Conservation (phyloP, 2,329 filamentous ascomycete genomes). For the Didymella keratinophila region DNA sequence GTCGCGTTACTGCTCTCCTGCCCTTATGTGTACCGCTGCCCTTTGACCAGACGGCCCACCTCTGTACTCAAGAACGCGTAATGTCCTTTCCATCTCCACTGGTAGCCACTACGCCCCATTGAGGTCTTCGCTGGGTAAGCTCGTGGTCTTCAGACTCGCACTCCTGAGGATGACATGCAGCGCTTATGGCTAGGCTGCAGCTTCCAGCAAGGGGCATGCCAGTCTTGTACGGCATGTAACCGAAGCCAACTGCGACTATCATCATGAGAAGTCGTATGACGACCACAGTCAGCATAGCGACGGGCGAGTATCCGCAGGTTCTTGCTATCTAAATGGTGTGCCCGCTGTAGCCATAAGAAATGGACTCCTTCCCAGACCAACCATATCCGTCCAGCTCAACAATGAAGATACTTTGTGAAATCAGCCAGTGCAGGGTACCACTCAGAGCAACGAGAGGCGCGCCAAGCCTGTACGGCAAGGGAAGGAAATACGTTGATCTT, state of each 20-base stretch:
- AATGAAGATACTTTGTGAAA: slow-evolving; percentile 56
- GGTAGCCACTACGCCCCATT: no score
- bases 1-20: no score
- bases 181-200: slow-evolving; percentile 59
- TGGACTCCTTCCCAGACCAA: background rate
- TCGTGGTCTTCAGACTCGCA: no score
- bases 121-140: no score
- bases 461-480: no score
- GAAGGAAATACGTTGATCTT: no score
- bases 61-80: no score
- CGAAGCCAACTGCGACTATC: slow-evolving; percentile 56
- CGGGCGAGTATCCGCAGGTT: slow-evolving; percentile 35
- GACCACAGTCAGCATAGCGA: slow-evolving; percentile 29
- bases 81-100: no score
- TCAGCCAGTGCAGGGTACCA: slow-evolving; percentile 53
- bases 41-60: no score
- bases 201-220: slow-evolving; percentile 83
- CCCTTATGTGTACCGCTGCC: no score
- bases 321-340: no score
- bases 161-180: slow-evolving; percentile 29
- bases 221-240: slow-evolving; percentile 79
- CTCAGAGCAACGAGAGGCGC: slow-evolving; percentile 49
- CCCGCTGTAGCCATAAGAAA: no score
- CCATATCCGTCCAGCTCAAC: slow-evolving; percentile 19
- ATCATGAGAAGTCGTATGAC: slow-evolving; percentile 22